Conservation (phyloP, 305 asterid species). For the Fraxinus floribunda region DNA sequence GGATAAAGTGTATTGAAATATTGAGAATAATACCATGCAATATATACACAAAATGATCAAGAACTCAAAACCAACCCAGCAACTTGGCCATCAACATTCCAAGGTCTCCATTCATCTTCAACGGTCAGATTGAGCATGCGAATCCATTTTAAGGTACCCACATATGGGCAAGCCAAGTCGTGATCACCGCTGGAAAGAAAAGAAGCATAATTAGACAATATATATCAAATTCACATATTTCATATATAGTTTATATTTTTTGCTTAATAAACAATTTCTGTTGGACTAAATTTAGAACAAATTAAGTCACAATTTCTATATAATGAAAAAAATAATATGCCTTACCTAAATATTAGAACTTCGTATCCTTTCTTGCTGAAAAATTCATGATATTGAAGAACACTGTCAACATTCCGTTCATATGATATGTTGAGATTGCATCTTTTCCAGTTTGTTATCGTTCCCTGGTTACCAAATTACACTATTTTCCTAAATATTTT, state of each 20-base stretch:
- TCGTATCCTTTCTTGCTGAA: slow-evolving; percentile 19
- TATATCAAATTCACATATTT: neutral
- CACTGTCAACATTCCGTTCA: neutral
- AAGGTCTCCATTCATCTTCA: neutral
- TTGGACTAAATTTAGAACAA: neutral
- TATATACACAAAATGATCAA: neutral
- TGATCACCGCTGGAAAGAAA: slow-evolving; percentile 9
- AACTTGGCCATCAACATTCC: neutral
- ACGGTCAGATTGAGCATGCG: neutral
- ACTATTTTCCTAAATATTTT: neutral
- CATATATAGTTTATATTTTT: neutral
- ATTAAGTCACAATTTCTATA: neutral
- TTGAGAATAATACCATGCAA: neutral
- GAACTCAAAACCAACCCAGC: neutral
- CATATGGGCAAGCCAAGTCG: slow-evolving; percentile 6
- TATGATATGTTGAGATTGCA: slow-evolving; percentile 24
- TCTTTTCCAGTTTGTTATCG: slow-evolving; percentile 27
- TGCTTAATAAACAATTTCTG: neutral
- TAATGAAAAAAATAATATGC: neutral
- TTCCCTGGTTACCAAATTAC: slow-evolving; percentile 22
- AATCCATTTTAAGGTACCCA: slow-evolving; percentile 1
- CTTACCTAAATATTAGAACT: slow-evolving; percentile 33
- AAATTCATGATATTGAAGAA: slow-evolving; percentile 21
- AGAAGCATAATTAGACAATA: neutral
- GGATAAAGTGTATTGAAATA: neutral